Evolutionary conservation across 2,329 filamentous ascomycete genomes (phyloP), one percentile per base, ranked within the genome.

Genomic region (Graphilbum fragrans): DNA sequence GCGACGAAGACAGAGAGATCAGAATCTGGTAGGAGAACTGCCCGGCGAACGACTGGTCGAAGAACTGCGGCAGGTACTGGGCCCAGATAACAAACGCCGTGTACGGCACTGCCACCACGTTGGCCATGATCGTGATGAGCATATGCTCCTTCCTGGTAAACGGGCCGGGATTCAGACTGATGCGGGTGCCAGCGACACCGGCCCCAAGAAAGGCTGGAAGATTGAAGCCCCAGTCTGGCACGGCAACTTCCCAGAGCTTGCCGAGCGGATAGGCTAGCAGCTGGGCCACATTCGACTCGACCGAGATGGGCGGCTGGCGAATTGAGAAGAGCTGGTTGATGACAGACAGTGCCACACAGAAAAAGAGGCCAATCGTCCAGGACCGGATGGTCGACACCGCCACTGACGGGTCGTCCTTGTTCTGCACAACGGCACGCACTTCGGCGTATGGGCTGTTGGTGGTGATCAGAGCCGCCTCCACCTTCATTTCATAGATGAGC

Each of bases 121-220:
- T 80, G 41, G 78, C 74, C 70, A 75, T 74, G 54, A 75, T 72
- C 23, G 67, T 65, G 45, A 76, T 70, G 38, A 76, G 55, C 61
- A 72, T 65, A 51, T 78, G 74, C 54, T 78, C 74, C 56, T 78
- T 78, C 50, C 67, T 68, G 41, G 67, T 70, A 52, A 77, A 77
- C 2, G 66, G 67, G 0, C 72, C 71, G 0, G 72, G 71, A 50
- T 75, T 76, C 14, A 74, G 60, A 5, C 62, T 65, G 51, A 70
- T 66, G 18, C 63, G 60, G 19, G 61, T 50, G 10, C 67, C 67
- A 44, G 64, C 69, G 16, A 69, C 49, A 1, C 58, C n/a, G n/a
- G n/a, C n/a, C n/a, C n/a, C n/a, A n/a, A n/a, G n/a, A n/a, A n/a
- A n/a, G n/a, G n/a, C n/a, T n/a, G n/a, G n/a, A n/a, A n/a, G n/a